Percentiles rank a stretch among this genome's conserved stretches.
Conservation (phyloP, 371 early-diverging fungal genomes). For the Batkoa obscura region DNA sequence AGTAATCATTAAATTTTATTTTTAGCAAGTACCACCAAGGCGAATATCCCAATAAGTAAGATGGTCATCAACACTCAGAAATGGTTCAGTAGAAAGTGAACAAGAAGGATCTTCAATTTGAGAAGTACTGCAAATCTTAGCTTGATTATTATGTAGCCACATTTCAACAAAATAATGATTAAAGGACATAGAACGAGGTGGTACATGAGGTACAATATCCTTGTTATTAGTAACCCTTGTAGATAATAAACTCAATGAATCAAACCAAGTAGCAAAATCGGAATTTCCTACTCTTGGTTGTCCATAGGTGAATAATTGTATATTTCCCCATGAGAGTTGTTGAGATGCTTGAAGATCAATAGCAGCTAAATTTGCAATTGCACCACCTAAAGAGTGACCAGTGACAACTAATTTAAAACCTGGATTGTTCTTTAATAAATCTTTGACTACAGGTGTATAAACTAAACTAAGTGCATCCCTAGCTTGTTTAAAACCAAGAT, state of each 20-base stretch:
- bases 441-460: background rate
- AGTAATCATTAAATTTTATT: background rate
- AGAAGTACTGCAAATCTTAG: background rate
- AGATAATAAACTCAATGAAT: slow-evolving; percentile 13
- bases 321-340: background rate
- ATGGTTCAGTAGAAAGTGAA: background rate
- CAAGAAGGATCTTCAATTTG: background rate
- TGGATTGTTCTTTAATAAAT: background rate
- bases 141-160: slow-evolving; percentile 14
- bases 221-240: slow-evolving; percentile 21
- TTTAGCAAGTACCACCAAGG: background rate
- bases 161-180: slow-evolving; percentile 21
- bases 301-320: slow-evolving; percentile 12
- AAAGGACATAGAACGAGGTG: slow-evolving; percentile 22
- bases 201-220: slow-evolving; percentile 29
- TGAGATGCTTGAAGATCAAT: background rate
- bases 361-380: background rate
- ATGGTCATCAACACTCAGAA: background rate
- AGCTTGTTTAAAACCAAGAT: slow-evolving; percentile 1
- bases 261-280: slow-evolving; percentile 18
- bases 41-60: background rate
- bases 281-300: slow-evolving; percentile 28
- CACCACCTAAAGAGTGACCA: slow-evolving; percentile 9
- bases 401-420: slow-evolving; percentile 5
- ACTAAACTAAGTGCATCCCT: background rate